Conservation (phyloP, 306 rosid genomes). For the Cucumis sativus region Cucumber_9930_V3 NC_026658.2:1222501-1223000, state of each 20-base stretch:
- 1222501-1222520: too few species aligned
- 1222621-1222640: too few species aligned
- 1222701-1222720: background rate
- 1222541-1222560: too few species aligned
- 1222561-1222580: too few species aligned
- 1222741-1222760: slow-evolving; percentile 63
- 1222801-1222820: slow-evolving; percentile 55
- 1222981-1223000: background rate
- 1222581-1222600: too few species aligned
- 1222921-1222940: slow-evolving; percentile 40
- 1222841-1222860: slow-evolving; percentile 53
- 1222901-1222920: slow-evolving; percentile 46
- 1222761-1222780: slow-evolving; percentile 36
- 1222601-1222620: too few species aligned
- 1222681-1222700: background rate
- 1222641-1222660: background rate
- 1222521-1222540: too few species aligned
- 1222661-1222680: too few species aligned
- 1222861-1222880: slow-evolving; percentile 48
- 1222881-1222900: slow-evolving; percentile 64
- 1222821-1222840: slow-evolving; percentile 46
- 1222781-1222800: slow-evolving; percentile 39
- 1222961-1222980: background rate
- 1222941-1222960: slow-evolving; percentile 18
- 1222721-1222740: slow-evolving; percentile 26